Evolutionary conservation across 2,329 filamentous ascomycete species (phyloP), one percentile per base, ranked within the genome.

Genomic region (Cylindrodendrum hubeiense): DNA sequence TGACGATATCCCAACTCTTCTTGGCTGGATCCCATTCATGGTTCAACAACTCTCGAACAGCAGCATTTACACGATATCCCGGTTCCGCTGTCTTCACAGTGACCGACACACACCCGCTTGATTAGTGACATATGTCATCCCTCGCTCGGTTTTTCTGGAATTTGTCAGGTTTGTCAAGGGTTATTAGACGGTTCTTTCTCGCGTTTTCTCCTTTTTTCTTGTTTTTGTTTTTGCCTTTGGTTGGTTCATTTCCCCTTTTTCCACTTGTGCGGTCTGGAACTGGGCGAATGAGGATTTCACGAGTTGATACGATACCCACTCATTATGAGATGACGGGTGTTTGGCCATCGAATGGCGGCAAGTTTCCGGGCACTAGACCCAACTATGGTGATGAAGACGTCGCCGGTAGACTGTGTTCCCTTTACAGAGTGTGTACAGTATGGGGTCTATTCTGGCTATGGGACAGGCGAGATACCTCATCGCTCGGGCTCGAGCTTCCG

Each of bases 231-330:
- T 65, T 61, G 15, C 9, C 10, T 60, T 30, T 28, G 46, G 34
- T 46, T 65, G 53, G 10, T 56, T 65, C 67, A 51, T 52, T 63
- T 67, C 52, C 43, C 55, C 59, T 52, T 46, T 50, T 43, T 61
- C 46, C 43, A 50, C 50, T 22, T 54, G 49, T 49, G 59, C 21
- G 52, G 58, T 54, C 47, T 62, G 49, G 43, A 60, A 52, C 26
- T 61, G 51, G 58, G 61, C 33, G 57, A 59, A 63, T 53, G 62
- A 60, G 60, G 52, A 63, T 34, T 49, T 66, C 44, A 66, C 56
- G 65, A 70, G 63, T 66, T 72, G 65, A 73, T 69, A 72, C 68
- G 67, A 74, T 75, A 73, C 68, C 68, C 67, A 65, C 60, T 67
- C 67, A 69, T 67, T 68, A 43, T 65, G 55, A 69, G 68, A 72